Conservation (phyloP, 106 monocot genomes). For the Amphibolis antarctica region DNA sequence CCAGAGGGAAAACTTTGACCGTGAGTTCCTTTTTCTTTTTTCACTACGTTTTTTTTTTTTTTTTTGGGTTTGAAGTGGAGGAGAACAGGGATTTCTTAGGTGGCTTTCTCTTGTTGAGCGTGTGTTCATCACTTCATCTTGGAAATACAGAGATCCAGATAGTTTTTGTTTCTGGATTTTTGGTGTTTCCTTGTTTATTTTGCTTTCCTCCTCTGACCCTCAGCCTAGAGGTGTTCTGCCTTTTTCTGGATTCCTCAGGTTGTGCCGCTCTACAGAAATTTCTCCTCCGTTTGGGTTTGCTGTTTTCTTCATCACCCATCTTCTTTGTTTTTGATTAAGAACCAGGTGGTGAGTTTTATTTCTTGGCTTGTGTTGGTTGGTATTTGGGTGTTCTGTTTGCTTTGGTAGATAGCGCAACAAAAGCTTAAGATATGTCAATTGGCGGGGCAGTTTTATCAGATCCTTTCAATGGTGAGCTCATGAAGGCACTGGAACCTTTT, state of each 20-base stretch:
- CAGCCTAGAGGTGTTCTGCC: conserved; percentile 9
- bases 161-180: conserved; percentile 8
- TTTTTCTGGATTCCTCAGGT: conserved; percentile 29
- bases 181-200: conserved; percentile 13
- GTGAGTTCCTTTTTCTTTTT: neutral
- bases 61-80: neutral
- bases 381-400: neutral
- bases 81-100: neutral
- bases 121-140: no score
- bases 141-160: conserved; percentile 12
- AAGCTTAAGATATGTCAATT: conserved; percentile 26
- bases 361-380: neutral
- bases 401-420: conserved; percentile 16
- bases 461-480: conserved; percentile 28
- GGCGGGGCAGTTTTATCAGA: conserved; percentile 15
- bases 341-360: conserved; percentile 7
- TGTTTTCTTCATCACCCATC: conserved; percentile 1
- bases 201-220: neutral
- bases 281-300: conserved; percentile 2
- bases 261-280: neutral
- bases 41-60: neutral
- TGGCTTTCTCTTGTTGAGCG: neutral
- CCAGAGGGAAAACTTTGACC: neutral
- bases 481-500: conserved; percentile 52
- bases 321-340: conserved; percentile 30